Evolutionary conservation across 2,329 filamentous ascomycete genomes (phyloP).

Genomic region (Dactylonectria estremocensis): DNA sequence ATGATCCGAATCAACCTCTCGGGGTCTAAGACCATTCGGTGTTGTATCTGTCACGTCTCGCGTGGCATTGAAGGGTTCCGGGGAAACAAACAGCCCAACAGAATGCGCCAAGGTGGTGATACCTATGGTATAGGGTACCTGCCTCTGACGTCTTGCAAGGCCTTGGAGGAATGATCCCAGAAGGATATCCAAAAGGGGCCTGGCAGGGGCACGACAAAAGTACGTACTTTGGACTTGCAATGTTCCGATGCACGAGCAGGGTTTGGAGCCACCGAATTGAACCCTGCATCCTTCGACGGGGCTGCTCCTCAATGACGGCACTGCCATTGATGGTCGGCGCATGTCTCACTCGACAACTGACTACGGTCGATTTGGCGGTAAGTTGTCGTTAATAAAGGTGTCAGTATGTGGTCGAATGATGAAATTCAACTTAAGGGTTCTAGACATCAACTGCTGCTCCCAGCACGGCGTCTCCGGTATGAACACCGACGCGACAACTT

Average conservation of each 20-base stretch:
- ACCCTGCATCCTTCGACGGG: not conserved
- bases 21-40: no score
- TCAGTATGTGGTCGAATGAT: no score
- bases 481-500: not conserved
- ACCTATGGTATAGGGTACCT: not conserved
- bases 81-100: no score
- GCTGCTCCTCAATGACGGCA: not conserved
- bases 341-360: constrained; percentile 6
- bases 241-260: not conserved
- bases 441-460: not conserved
- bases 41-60: not conserved
- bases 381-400: not conserved
- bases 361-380: not conserved
- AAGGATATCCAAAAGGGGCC: constrained; percentile 27
- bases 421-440: not conserved
- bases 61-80: no score
- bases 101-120: not conserved
- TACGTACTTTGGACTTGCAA: not conserved
- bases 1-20: no score
- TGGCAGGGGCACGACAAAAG: constrained; percentile 24
- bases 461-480: constrained; percentile 9
- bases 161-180: constrained; percentile 16
- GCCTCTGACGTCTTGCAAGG: constrained; percentile 3
- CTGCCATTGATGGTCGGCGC: not conserved
- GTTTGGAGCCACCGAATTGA: not conserved